These are phyloP conservation scores for Beta macrorhiza DNA, from an alignment of 179 eudicot species.

Conservation along the genomic window DNA sequence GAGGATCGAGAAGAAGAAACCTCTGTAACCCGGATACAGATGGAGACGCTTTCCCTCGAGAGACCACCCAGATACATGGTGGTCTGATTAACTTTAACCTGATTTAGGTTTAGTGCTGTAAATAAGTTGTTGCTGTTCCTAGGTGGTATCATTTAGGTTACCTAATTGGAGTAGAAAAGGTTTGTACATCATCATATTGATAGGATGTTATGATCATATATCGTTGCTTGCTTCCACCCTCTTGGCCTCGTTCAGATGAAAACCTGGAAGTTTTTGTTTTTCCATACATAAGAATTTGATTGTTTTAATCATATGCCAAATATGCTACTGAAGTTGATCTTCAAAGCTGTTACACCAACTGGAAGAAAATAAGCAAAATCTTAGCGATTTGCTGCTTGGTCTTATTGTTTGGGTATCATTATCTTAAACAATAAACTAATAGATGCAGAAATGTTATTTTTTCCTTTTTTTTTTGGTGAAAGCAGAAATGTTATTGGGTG, in stretches of 20 bases:
- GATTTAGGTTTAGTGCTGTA: conserved; percentile 35
- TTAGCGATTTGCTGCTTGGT: no score
- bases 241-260: no score
- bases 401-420: background rate
- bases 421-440: background rate
- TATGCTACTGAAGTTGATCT: no score
- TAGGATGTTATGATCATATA: background rate
- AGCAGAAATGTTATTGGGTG: background rate
- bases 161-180: background rate
- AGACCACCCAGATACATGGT: conserved; percentile 34
- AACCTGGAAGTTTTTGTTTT: no score
- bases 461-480: no score
- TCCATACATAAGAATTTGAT: no score
- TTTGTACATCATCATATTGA: conserved; percentile 20
- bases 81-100: background rate
- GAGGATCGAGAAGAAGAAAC: conserved; percentile 27
- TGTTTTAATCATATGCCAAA: no score
- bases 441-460: background rate
- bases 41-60: conserved; percentile 61
- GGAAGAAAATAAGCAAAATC: no score
- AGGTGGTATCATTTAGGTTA: conserved; percentile 14
- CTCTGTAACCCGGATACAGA: conserved; percentile 40
- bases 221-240: no score
- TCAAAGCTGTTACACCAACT: no score
- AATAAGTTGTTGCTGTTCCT: conserved; percentile 23